Base-by-base conservation (phyloP, 2,329 filamentous ascomycete species). In the Diaporthe humulicola region DNA sequence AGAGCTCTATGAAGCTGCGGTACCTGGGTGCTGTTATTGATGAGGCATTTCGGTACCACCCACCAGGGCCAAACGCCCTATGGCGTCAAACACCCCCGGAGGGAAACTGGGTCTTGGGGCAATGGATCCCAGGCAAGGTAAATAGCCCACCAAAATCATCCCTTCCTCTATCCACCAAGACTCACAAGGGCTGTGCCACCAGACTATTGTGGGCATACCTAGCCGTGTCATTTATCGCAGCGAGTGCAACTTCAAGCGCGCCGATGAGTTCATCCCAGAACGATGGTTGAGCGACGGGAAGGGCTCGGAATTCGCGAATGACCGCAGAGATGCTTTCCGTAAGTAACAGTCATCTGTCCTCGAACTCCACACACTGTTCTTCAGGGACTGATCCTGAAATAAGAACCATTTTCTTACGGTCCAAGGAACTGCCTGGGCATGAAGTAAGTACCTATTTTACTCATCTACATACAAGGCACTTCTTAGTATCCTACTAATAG, bases 361-460 rank as follows among this genome's bases (percentile, higher is more conserved):
- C 19, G 42, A 22, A 17, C 17, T 22, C 10, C 15, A 6, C 42
- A 45, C 17, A 45, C 42, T 45, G 19, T 45, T 45, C 42, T 45
- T 19, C 10, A 19, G 19, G 22, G 10, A 45, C 42, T 45, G 17
- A 45, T 5, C 9, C 15, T 6, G 42, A 19, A 3, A 45, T 19
- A 19, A 45, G 42, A 87, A 78, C 85, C 87, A 0, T 88, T 89
- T 73, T 83, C 83, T 1, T 75, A 86, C 7, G 86, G 87, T 0
- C 84, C 87, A 7, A 79, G 87, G 0, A 86, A 87, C 40, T 88
- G 87, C 71, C 83, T 88, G 30, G 87, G 87, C 1, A 82, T 82
- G 76, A 87, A 88, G 86, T 87, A 79, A 78, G 85, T 79, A n/a
- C 19, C 5, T n/a, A n/a, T n/a, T n/a, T n/a, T n/a, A n/a, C n/a